Percentiles rank a stretch among this genome's conserved stretches.
Conservation (phyloP, 208 protist genomes). For the Acanthamoeba quina region DNA sequence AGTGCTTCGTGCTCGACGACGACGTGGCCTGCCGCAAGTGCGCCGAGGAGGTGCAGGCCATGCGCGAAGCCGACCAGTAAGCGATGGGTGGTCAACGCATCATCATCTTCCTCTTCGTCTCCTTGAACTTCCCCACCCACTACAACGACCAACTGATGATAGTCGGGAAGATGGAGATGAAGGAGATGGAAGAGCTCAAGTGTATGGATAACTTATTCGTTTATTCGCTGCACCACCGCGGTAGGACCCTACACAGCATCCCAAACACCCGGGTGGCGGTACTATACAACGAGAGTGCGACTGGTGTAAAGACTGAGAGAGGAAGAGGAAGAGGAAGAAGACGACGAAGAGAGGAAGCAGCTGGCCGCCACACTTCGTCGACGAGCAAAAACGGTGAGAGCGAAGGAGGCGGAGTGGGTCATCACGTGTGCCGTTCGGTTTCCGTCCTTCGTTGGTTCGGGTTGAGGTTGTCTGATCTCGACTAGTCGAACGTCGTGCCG, state of each 20-base stretch:
- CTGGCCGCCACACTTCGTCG: not conserved
- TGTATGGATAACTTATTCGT: not conserved
- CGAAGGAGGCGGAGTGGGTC: not conserved
- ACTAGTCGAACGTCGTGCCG: constrained; percentile 27
- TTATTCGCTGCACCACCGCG: constrained; percentile 51
- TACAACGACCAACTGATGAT: not conserved
- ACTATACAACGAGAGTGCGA: constrained; percentile 25
- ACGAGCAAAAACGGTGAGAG: not conserved
- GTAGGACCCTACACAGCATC: constrained; percentile 51
- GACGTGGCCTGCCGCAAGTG: constrained; percentile 26
- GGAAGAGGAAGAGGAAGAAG: not conserved
- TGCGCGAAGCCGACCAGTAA: not conserved
- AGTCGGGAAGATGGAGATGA: too few species aligned
- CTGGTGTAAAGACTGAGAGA: not conserved
- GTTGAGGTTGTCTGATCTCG: not conserved
- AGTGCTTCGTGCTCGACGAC: constrained; percentile 3
- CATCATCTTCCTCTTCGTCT: too few species aligned
- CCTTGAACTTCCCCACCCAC: too few species aligned
- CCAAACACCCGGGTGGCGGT: constrained; percentile 8
- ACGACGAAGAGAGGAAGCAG: not conserved
- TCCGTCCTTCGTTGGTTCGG: not conserved
- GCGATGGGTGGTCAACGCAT: not conserved
- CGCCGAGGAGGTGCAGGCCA: not conserved
- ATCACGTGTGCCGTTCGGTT: not conserved
- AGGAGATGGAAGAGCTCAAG: not conserved